Base-by-base conservation (phyloP, 2,329 filamentous ascomycete species). In the Rhexocercosporidium sp. region DNA sequence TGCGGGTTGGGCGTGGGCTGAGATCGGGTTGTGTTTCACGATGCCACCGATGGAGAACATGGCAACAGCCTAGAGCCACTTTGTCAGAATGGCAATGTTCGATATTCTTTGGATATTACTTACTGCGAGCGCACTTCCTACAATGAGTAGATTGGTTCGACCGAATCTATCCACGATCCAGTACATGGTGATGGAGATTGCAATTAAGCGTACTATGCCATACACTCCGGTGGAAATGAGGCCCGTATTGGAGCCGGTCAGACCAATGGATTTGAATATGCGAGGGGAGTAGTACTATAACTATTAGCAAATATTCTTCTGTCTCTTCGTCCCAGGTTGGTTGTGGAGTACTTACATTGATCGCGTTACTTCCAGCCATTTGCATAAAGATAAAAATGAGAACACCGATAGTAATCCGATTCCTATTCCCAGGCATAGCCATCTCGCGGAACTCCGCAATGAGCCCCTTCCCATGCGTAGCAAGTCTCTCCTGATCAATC, bases 171-270 rank as follows among this genome's bases (percentile, higher is more conserved):
- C 72, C 14, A 69, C 90, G n/a, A 85, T 83, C 74, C 91, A 90
- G 70, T 89, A 74, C 25, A 92, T 81, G 81, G 92, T 92, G 64
- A 84, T 74, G 5, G 83, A 81, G 71, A 88, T 90, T 37, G 86
- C 84, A n/a, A 82, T 78, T 76, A 89, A 87, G 77, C 92, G 92
- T 67, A 91, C 85, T 53, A 92, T 84, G 25, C 90, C 90, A 75
- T 92, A 92, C 70, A 92, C 85, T 56, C 90, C 90, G 0, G 90
- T 92, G 2, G 90, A 89, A 75, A 92, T 90, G 25, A 92, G 84
- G 9, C 84, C 86, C 41, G 84, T 82, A 37, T 84, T 78, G 8
- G 84, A 88, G 4, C 82, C 82, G 90, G 82, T 82, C 6, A 83
- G 82, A 27, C 90, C 90, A 3, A 92, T 82, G 69, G 87, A 84